phyloP scores from a whole-genome alignment of 148 eudicot species.

The Heliamphora exappendiculata region DNA sequence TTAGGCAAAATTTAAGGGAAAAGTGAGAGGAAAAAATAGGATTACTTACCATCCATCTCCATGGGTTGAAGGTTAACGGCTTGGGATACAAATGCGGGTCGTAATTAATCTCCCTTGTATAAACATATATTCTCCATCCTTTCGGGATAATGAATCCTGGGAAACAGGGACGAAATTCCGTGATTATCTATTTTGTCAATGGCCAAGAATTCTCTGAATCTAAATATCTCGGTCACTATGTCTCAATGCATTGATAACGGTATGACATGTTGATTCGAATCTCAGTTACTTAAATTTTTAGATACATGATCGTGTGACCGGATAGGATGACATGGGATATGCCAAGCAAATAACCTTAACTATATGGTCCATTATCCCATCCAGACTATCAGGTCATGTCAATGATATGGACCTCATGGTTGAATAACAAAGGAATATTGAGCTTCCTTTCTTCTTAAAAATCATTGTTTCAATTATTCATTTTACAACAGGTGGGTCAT shows the following conservation, averaged over 20 bases:
- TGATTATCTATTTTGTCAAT: not conserved
- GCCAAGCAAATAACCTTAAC: not conserved
- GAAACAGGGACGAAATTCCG: slow-evolving; percentile 12
- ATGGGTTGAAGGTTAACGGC: slow-evolving; percentile 80
- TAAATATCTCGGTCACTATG: too few relatives aligned
- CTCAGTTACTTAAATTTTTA: too few relatives aligned
- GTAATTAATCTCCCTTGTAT: slow-evolving; percentile 84
- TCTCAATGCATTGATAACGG: too few relatives aligned
- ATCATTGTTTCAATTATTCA: slow-evolving; percentile 21
- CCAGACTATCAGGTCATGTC: not conserved
- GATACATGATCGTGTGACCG: too few relatives aligned
- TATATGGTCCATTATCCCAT: slow-evolving; percentile 7
- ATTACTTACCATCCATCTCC: slow-evolving; percentile 91
- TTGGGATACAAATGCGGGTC: slow-evolving; percentile 74
- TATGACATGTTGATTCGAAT: too few relatives aligned
- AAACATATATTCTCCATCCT: slow-evolving; percentile 99
- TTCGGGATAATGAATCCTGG: slow-evolving; percentile 79
- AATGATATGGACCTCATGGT: slow-evolving; percentile 2
- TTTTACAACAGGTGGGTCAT: slow-evolving; percentile 32
- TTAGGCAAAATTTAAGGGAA: not conserved
- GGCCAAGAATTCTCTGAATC: too few relatives aligned
- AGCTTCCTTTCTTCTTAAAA: slow-evolving; percentile 9
- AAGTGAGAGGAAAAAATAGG: not conserved
- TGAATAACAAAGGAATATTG: slow-evolving; percentile 6
- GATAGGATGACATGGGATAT: too few relatives aligned